phyloP scores from a whole-genome alignment of 2,329 filamentous ascomycete genomes.

The Venturia effusa region DNA sequence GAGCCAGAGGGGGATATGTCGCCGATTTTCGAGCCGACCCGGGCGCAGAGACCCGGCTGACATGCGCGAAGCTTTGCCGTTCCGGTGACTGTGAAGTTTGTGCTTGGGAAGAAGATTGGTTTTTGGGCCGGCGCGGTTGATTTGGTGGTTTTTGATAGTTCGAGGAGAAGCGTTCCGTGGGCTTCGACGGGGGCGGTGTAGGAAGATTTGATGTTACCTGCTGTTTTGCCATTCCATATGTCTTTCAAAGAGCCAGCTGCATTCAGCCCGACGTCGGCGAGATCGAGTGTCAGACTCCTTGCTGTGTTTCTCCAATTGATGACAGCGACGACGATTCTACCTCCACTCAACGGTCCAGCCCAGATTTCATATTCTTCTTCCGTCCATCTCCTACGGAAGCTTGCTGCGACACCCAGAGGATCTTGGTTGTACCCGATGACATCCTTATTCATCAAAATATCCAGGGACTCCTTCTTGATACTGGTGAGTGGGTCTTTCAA shows the following conservation, averaged over 20 bases:
- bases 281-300: background rate
- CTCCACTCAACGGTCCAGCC: background rate
- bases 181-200: background rate
- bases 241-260: background rate
- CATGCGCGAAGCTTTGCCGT: background rate
- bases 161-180: background rate
- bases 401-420: slow-evolving; percentile 20
- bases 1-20: background rate
- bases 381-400: background rate
- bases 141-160: background rate
- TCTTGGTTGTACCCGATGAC: slow-evolving; percentile 40
- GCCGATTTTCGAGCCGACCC: background rate
- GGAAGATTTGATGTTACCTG: background rate
- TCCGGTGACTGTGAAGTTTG: background rate
- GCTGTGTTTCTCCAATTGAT: background rate
- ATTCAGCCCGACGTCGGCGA: background rate
- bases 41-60: background rate
- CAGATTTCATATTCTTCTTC: background rate
- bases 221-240: background rate
- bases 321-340: background rate
- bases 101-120: background rate
- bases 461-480: slow-evolving; percentile 29
- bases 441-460: slow-evolving; percentile 37
- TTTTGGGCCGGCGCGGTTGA: background rate
- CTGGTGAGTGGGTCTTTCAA: slow-evolving; percentile 18